Evolutionary conservation across 305 asterid genomes (phyloP), one percentile per base, ranked within the genome.

Genomic region (Fraxinus nigra): DNA sequence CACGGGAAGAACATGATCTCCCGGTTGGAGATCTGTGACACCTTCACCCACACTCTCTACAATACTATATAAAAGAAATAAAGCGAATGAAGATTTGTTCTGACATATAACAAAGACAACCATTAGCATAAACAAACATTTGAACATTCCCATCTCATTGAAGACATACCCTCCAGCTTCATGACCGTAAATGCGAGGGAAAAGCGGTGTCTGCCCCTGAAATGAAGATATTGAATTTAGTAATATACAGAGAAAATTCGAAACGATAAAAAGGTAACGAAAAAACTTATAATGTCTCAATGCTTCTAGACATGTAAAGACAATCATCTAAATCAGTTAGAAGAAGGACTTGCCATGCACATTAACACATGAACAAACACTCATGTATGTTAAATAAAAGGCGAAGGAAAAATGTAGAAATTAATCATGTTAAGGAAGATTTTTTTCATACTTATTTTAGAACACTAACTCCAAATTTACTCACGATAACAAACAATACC

Each of bases 21-120:
- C 95, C 0, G 85, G 88, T 3, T 80, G 65, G 2, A 92, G 80
- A 7, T 89, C 91, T 0, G 89, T 82, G 24, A 91, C 93, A 7
- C 89, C 95, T 84, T 91, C 95, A 0, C 94, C 94, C 3, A 91
- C 86, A 43, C 94, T 91, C 89, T 91, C 95, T 7, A 90, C 92
- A 9, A 91, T 85, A 72, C 95, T 90, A 76, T 22, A 65, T 22
- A 4, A 33, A 79, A 35, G 75, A n/a, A 11, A 59, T 22, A 26
- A 24, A 65, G 30, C 59, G 9, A 40, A 40, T 40, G 51, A 40
- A 2, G 51, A 40, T 40, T 40, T 40, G 51, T 40, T 10, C 51
- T 9, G 51, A 40, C 51, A 40, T 9, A 40, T 10, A 40, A 10
- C 51, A 40, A 10, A 9, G 13, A 40, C 48, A 40, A 40, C 13